phyloP scores from a whole-genome alignment of 106 monocot species.

The Dioscorea dumetorum region DNA sequence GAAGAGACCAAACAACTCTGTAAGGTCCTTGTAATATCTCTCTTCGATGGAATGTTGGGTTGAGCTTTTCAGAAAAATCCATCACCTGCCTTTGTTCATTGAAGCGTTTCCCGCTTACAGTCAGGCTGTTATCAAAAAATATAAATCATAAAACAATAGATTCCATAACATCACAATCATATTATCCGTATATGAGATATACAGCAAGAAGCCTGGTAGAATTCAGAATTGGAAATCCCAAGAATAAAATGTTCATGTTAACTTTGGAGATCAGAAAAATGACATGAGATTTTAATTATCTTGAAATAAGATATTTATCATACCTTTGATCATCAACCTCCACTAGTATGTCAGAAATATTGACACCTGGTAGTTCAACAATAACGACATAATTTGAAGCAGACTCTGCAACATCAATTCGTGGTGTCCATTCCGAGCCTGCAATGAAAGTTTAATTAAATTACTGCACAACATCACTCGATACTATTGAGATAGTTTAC shows the following conservation, averaged over 20 bases:
- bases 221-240: neutral
- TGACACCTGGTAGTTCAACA: conserved; percentile 53
- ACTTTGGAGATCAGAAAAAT: neutral
- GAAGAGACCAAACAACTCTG: conserved; percentile 46
- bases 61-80: conserved; percentile 3
- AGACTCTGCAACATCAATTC: conserved; percentile 57
- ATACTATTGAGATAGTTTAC: neutral
- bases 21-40: conserved; percentile 60
- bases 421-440: conserved; percentile 43
- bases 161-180: neutral
- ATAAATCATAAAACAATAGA: neutral
- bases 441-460: neutral
- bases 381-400: conserved; percentile 28
- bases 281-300: too few species aligned
- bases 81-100: conserved; percentile 1
- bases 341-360: conserved; percentile 36
- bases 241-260: neutral
- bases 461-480: too few species aligned
- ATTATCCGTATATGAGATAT: neutral
- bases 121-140: conserved; percentile 27
- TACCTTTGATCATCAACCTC: conserved; percentile 52
- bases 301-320: conserved; percentile 8
- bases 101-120: conserved; percentile 32
- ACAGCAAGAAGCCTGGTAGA: neutral
- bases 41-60: conserved; percentile 19